These are phyloP conservation scores for Mallotus japonicus DNA, from an alignment of 441 rosid species.

Conservation along the genomic window DNA sequence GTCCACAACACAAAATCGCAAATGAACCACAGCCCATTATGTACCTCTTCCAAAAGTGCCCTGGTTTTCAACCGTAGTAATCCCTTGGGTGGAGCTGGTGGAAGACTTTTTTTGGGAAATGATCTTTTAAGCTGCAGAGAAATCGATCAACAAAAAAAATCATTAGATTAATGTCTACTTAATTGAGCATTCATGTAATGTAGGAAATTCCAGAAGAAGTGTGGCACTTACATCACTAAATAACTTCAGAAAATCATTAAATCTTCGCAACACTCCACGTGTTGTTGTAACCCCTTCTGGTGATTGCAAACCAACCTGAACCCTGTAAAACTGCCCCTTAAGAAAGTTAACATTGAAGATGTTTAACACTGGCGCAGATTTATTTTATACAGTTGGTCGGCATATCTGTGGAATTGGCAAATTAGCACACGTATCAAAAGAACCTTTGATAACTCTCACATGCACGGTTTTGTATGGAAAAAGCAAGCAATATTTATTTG, in stretches of 20 bases:
- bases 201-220: constrained; percentile 11
- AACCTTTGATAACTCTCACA: background rate
- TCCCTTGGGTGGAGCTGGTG: constrained; percentile 92
- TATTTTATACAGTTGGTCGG: background rate
- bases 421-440: background rate
- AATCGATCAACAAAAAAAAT: background rate
- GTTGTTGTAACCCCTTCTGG: constrained; percentile 80
- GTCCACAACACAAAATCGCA: background rate
- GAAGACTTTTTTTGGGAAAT: constrained; percentile 71
- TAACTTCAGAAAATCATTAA: constrained; percentile 87
- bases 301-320: constrained; percentile 89
- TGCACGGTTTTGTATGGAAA: background rate
- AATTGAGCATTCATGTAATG: background rate
- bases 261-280: constrained; percentile 81
- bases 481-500: background rate
- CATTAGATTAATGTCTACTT: background rate
- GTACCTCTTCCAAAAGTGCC: constrained; percentile 88
- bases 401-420: background rate
- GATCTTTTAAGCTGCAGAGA: constrained; percentile 68
- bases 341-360: constrained; percentile 48
- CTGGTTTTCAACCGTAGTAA: constrained; percentile 78
- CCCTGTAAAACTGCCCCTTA: constrained; percentile 98
- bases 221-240: constrained; percentile 64
- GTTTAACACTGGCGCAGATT: constrained; percentile 11
- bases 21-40: constrained; percentile 7